Percentiles rank a stretch among this genome's conserved stretches.
Conservation (phyloP, 352 stramenopile species). For the Phytophthora crassamura region DNA sequence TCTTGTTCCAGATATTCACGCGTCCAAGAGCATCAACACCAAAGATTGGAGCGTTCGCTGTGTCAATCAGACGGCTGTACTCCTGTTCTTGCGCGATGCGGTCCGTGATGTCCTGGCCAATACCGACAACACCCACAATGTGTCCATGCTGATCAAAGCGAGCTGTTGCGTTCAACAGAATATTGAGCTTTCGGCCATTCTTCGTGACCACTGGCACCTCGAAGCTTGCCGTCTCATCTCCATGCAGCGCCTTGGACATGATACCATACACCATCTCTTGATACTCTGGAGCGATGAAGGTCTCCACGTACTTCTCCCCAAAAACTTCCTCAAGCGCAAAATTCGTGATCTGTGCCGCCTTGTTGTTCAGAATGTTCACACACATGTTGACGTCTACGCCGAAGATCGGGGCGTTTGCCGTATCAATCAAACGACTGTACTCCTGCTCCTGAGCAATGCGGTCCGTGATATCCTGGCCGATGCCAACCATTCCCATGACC, state of each 20-base stretch:
- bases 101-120: constrained; percentile 86
- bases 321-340: constrained; percentile 77
- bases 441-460: constrained; percentile 7
- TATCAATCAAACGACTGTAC: constrained; percentile 7
- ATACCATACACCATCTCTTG: constrained; percentile 55
- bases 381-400: constrained; percentile 9
- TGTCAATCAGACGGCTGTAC: constrained; percentile 78
- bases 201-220: constrained; percentile 83
- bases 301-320: constrained; percentile 69
- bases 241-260: constrained; percentile 60
- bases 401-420: neutral
- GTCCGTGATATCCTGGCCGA: constrained; percentile 4
- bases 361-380: constrained; percentile 87
- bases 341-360: constrained; percentile 81
- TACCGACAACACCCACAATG: constrained; percentile 88
- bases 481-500: constrained; percentile 20
- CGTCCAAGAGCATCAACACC: constrained; percentile 57
- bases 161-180: constrained; percentile 74
- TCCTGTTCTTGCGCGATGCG: constrained; percentile 78
- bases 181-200: constrained; percentile 64
- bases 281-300: constrained; percentile 75
- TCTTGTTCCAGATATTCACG: constrained; percentile 71
- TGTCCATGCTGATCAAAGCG: constrained; percentile 72
- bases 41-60: constrained; percentile 74
- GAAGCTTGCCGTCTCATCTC: constrained; percentile 80